phyloP scores from a whole-genome alignment of 2,329 filamentous ascomycete species.

The Stachybotrys elegans region DNA sequence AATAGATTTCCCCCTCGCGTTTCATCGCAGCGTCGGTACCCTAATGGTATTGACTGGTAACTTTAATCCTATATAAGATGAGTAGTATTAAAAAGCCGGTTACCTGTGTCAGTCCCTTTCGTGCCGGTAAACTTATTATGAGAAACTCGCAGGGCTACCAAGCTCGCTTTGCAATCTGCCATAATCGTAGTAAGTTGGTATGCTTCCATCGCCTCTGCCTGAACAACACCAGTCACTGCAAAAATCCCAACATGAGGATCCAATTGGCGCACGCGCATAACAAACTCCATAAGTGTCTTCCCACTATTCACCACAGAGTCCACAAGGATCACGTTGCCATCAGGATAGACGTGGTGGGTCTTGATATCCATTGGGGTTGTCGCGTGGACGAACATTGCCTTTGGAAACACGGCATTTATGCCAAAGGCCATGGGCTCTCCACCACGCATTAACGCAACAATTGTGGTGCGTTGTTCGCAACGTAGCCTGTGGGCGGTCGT shows the following conservation, averaged over 20 bases:
- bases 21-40: too few species aligned
- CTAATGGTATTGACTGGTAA: too few species aligned
- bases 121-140: slow-evolving; percentile 50
- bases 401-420: slow-evolving; percentile 46
- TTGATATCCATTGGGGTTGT: slow-evolving; percentile 34
- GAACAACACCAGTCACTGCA: slow-evolving; percentile 51
- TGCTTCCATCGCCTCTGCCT: slow-evolving; percentile 25
- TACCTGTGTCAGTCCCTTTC: slow-evolving; percentile 51
- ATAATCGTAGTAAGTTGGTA: slow-evolving; percentile 13
- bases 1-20: too few species aligned
- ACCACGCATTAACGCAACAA: slow-evolving; percentile 58
- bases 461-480: slow-evolving; percentile 43
- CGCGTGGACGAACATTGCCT: slow-evolving; percentile 47
- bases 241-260: slow-evolving; percentile 39
- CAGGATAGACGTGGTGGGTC: slow-evolving; percentile 30
- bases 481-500: slow-evolving; percentile 40
- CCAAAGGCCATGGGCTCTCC: slow-evolving; percentile 59
- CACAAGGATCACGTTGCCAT: slow-evolving; percentile 44
- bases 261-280: slow-evolving; percentile 38
- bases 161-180: slow-evolving; percentile 16
- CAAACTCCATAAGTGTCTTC: slow-evolving; percentile 41
- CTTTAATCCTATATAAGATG: too few species aligned
- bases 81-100: slow-evolving; percentile 55
- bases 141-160: slow-evolving; percentile 51
- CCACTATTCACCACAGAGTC: slow-evolving; percentile 59